Base-by-base conservation (phyloP, 2,329 filamentous ascomycete species). In the Neobulgaria alba region DNA sequence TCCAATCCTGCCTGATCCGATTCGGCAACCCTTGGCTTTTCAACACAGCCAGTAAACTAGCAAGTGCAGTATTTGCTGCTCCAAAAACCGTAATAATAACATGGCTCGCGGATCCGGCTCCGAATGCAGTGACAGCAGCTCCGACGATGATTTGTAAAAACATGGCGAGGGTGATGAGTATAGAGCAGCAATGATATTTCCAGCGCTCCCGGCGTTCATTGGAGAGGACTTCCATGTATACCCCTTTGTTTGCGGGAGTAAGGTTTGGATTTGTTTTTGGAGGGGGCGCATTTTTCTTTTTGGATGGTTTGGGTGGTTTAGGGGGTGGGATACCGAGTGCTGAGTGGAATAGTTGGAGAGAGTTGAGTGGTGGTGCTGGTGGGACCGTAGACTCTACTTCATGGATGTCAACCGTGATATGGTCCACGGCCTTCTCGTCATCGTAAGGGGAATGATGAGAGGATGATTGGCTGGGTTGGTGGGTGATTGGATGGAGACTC, bases 61-160 rank as follows among this genome's bases (percentile, higher is more conserved):
- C 77, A 7, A 82, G 64, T 2, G 79, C 60, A 2, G 76, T 80
- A 52, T 82, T 82, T 9, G 75, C 56, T 1, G 75, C 77, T 5
- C 79, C 77, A 2, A 82, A 63, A 0, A 72, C 58, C 10, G 73
- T 75, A 55, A 82, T 49, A 12, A 48, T 74, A 16, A 72, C 55
- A 47, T 78, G 68, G 18, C 67, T 61, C 1, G 69, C 63, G 16
- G 65, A 61, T 0, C 55, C 56, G 0, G 69, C 62, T 0, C 69
- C 69, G n/a, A 72, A 56, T 0, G 66, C 64, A 1, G 68, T 71
- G 9, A 73, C 56, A 0, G 61, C 60, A 0, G 69, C 68, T 1
- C 65, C 68, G 35, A 70, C 59, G 33, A 71, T 53, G 33, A 72
- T 64, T 46, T 72, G 68, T 3, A 59, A 51, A 39, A 71, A 60